phyloP scores from a whole-genome alignment of 805 yeast genomes.

The Kuraishia piskuri region DNA sequence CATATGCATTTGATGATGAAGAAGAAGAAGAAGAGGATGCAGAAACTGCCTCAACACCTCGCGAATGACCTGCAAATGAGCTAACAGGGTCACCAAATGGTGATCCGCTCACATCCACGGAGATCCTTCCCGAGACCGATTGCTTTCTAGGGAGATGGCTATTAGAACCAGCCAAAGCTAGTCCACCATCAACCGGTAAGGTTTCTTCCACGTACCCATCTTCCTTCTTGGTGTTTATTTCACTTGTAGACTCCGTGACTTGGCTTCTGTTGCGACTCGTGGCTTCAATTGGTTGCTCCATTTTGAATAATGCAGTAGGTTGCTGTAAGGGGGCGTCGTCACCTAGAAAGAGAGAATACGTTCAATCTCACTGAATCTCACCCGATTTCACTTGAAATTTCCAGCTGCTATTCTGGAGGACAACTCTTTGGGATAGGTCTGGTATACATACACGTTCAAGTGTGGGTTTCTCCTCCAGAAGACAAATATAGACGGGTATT shows the following conservation, averaged over 20 bases:
- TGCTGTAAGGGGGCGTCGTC: no score
- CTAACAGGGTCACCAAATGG: neutral
- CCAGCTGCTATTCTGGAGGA: no score
- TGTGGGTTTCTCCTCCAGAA: no score
- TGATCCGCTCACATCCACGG: neutral
- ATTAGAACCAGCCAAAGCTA: neutral
- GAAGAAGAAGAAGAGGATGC: neutral
- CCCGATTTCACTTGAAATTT: no score
- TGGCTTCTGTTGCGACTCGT: neutral
- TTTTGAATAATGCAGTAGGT: no score
- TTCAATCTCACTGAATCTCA: no score
- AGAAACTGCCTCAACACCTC: neutral
- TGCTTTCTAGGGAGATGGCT: neutral
- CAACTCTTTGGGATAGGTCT: no score
- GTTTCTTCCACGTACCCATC: neutral
- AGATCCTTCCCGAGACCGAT: neutral
- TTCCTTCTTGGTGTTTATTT: neutral
- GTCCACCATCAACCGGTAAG: neutral
- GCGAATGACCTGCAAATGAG: neutral
- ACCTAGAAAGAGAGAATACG: no score
- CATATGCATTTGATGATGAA: neutral
- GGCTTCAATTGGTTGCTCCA: neutral
- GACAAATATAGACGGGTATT: no score
- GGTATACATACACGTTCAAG: no score
- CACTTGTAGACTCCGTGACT: neutral